A percentile compares a stretch with the other conserved stretches of the same genome.
These are phyloP conservation scores for Achlya hypogyna DNA, from an alignment of 352 stramenopile species.

Conservation along the genomic window DNA sequence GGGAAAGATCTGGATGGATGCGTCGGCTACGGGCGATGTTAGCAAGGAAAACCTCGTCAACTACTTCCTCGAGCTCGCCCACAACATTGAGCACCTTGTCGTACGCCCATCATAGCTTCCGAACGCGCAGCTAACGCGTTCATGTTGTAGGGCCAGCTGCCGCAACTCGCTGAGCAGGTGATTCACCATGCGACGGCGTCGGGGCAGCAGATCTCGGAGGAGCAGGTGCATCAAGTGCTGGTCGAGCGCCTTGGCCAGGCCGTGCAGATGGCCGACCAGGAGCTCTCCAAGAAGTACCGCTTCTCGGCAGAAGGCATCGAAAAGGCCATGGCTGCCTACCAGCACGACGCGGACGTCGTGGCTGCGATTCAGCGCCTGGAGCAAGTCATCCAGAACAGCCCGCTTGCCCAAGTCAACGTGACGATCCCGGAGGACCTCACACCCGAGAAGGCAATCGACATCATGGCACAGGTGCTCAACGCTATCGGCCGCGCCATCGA, in stretches of 20 bases:
- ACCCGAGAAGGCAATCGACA: conserved; percentile 51
- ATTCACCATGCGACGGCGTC: conserved; percentile 7
- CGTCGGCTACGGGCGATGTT: conserved; percentile 25
- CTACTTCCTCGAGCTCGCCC: conserved; percentile 68
- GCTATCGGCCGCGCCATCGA: conserved; percentile 72
- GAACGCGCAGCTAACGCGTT: background rate
- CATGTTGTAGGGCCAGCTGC: conserved; percentile 11
- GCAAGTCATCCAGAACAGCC: conserved; percentile 17
- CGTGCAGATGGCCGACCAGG: conserved; percentile 20
- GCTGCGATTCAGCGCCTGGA: conserved; percentile 12
- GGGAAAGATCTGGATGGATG: conserved; percentile 82
- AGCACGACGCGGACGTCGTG: conserved; percentile 9
- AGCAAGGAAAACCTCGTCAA: conserved; percentile 53
- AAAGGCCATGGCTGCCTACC: conserved; percentile 2
- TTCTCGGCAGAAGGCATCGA: conserved; percentile 18
- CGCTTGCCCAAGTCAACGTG: background rate
- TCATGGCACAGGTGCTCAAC: conserved; percentile 53
- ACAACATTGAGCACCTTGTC: conserved; percentile 51
- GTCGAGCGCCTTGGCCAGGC: conserved; percentile 17
- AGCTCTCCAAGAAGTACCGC: conserved; percentile 16
- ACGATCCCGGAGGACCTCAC: conserved; percentile 53
- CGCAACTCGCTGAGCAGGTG: conserved; percentile 1
- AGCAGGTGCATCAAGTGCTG: conserved; percentile 7
- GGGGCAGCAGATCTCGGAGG: conserved; percentile 19
- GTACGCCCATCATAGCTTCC: conserved; percentile 27